phyloP scores from a whole-genome alignment of 2,329 filamentous ascomycete species.

The Phyllosticta citriasiana region DNA sequence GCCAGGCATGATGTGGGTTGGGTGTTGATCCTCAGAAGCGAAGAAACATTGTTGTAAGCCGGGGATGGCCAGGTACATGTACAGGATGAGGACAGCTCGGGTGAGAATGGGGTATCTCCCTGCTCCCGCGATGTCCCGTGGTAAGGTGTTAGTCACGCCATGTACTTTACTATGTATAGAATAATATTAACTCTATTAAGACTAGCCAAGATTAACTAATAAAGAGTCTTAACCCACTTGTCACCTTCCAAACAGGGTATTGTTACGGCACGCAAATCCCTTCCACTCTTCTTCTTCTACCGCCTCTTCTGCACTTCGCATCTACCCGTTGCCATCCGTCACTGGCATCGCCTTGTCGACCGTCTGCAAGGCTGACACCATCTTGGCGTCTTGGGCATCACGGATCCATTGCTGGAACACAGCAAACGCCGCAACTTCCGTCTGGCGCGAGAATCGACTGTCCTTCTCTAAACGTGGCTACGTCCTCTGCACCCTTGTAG shows the following conservation, averaged over 20 bases:
- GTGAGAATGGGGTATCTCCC: too few species aligned
- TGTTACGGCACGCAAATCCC: not conserved
- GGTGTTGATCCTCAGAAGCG: not conserved
- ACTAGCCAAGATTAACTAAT: too few species aligned
- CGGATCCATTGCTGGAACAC: too few species aligned
- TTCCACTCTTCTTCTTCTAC: not conserved
- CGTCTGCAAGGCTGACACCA: too few species aligned
- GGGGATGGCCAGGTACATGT: not conserved
- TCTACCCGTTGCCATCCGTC: not conserved
- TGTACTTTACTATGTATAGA: too few species aligned
- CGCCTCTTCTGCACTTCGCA: not conserved
- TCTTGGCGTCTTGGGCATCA: too few species aligned
- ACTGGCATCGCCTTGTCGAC: not conserved
- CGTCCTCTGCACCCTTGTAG: not conserved
- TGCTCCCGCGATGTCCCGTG: too few species aligned
- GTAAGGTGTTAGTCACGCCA: too few species aligned
- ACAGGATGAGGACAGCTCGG: not conserved
- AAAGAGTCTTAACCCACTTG: not conserved
- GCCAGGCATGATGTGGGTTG: conserved; percentile 34
- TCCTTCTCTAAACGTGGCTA: not conserved
- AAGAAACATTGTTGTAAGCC: not conserved
- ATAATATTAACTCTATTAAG: too few species aligned
- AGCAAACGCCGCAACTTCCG: too few species aligned
- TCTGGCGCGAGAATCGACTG: not conserved
- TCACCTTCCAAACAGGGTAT: not conserved